Evolutionary conservation across 192 early-diverging fungal species (phyloP).

Genomic region (Backusella morwellensis): DNA sequence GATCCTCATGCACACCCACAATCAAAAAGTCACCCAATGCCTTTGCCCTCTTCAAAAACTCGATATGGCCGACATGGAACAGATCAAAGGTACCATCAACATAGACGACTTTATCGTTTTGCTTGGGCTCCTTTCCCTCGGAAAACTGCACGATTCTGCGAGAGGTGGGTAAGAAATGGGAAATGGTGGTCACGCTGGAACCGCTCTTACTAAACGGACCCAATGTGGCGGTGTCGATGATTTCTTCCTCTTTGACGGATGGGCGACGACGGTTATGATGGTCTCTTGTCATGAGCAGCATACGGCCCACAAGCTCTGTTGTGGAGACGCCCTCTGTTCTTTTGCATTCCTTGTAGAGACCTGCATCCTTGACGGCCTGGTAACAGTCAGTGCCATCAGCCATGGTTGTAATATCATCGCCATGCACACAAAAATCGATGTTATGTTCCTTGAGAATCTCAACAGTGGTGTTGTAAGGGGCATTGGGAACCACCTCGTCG

Average conservation of each 20-base stretch:
- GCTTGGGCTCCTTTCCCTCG: conserved; percentile 70
- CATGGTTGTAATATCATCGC: conserved; percentile 96
- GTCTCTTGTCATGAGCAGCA: conserved; percentile 88
- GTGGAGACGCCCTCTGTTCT: conserved; percentile 94
- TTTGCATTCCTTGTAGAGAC: conserved; percentile 93
- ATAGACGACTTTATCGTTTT: conserved; percentile 83
- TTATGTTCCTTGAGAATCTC: conserved; percentile 84
- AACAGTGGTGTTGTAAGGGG: conserved; percentile 89
- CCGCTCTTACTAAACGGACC: conserved; percentile 62
- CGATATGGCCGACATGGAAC: conserved; percentile 92
- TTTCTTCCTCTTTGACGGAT: neutral
- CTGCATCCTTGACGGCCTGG: conserved; percentile 91
- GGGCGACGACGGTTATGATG: conserved; percentile 66
- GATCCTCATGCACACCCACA: conserved; percentile 93
- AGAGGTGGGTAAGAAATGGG: conserved; percentile 87
- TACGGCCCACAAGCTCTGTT: conserved; percentile 95
- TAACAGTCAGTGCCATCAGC: conserved; percentile 98
- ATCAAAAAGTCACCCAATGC: conserved; percentile 86
- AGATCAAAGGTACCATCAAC: conserved; percentile 98
- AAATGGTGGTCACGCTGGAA: conserved; percentile 63
- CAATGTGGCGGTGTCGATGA: conserved; percentile 60
- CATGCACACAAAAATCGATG: conserved; percentile 95
- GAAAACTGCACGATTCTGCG: conserved; percentile 90
- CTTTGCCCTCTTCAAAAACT: conserved; percentile 87
- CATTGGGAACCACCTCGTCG: conserved; percentile 88